Conservation (phyloP, 139 green algal species). For the Micromonas pusilla region DNA sequence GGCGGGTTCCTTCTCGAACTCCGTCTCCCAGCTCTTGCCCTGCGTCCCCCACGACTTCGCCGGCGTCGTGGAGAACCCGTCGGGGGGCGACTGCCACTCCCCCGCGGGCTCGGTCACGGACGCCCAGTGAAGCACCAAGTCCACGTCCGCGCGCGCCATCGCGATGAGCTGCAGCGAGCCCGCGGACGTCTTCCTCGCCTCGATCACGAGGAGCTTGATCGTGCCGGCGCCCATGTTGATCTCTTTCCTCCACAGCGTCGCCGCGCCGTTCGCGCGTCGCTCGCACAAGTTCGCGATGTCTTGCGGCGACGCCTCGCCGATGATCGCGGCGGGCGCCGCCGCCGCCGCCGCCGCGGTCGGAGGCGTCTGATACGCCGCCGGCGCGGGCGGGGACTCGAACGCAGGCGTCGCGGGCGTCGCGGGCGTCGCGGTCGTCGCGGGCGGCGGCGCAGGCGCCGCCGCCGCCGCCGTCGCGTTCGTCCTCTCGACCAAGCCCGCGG, state of each 20-base stretch:
- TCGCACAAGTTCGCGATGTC: not conserved
- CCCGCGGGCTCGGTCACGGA: not conserved
- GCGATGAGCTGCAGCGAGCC: conserved; percentile 6
- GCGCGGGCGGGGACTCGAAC: not conserved
- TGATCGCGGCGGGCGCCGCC: not conserved
- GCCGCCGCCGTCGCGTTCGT: not conserved
- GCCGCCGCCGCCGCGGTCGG: no score
- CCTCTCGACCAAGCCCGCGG: not conserved
- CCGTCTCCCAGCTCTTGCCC: conserved; percentile 20
- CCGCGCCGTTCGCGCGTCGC: not conserved
- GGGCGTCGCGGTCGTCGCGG: not conserved
- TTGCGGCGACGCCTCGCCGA: not conserved
- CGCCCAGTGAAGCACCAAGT: conserved; percentile 7
- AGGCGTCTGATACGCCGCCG: not conserved
- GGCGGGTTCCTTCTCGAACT: not conserved
- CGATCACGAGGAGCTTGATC: not conserved
- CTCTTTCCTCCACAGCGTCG: not conserved
- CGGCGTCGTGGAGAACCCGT: not conserved
- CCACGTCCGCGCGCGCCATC: not conserved
- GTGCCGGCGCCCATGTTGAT: not conserved
- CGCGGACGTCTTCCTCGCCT: not conserved
- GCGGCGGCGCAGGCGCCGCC: not conserved
- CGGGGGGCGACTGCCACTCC: not conserved
- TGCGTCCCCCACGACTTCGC: not conserved
- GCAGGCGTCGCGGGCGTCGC: not conserved